Base-by-base conservation (phyloP, 108 stramenopile genomes). In the Phaeodactylum tricornutum region DNA sequence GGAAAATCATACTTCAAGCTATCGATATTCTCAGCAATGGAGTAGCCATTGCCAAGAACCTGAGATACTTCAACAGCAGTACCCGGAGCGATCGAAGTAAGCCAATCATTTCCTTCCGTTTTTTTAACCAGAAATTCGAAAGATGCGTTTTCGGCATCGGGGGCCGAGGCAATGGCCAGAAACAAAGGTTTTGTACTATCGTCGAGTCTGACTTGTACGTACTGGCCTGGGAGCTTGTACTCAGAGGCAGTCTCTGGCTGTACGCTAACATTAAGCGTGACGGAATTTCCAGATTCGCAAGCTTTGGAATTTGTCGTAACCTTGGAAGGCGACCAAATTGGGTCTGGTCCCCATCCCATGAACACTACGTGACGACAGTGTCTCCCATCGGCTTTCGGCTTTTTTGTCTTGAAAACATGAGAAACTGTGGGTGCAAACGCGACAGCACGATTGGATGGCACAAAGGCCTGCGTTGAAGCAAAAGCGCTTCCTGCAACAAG, bases 1-100 rank as follows among this genome's bases (percentile, higher is more conserved):
- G 94, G 90, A 43, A 92, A 96, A 61, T 93, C 94, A 53, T 82
- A 90, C 48, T 96, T 93, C 75, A 77, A 79, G 12, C 75, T 70
- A 22, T 87, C 84, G 16, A 92, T 48, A 35, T 89, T 71, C 41
- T 93, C 89, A 46, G 67, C 62, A 33, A 90, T 75, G 43, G 79
- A 75, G 58, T 85, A 95, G 2, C 94, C 94, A 6, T 58, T 58
- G 16, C 94, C 94, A 74, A 93, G 70, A 26, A 92, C 85, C 57
- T 89, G 80, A 11, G 87, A 90, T 17, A 92, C 50, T 29, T 75
- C 61, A 15, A 95, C 32, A 3, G 55, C 23, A 37, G 62, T 59
- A 30, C 70, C 72, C 9, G 68, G 32, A 2, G 57, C 26, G 8
- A 61, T 49, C 14, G 41, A 31, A 12, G 81, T 79, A 15, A 92